phyloP scores from a whole-genome alignment of 2,329 filamentous ascomycete genomes.

The Lomentospora prolificans region DNA sequence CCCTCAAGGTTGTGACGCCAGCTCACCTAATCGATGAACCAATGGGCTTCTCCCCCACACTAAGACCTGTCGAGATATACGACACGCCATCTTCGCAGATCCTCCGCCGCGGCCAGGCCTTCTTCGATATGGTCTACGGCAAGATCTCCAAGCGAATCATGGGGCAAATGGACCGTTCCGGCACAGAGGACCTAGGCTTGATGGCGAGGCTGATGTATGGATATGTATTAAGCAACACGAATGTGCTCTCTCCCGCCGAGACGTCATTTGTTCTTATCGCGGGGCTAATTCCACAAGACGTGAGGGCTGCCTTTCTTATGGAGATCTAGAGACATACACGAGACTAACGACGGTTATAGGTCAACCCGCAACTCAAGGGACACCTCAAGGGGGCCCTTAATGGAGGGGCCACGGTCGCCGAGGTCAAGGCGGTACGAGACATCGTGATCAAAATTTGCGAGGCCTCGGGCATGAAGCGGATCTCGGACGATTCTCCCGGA shows the following conservation, averaged over 20 bases:
- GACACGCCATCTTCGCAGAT: constrained; percentile 23
- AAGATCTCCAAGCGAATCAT: constrained; percentile 37
- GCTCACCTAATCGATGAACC: constrained; percentile 29
- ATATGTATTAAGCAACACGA: constrained; percentile 36
- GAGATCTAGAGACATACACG: neutral
- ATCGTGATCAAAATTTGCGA: constrained; percentile 35
- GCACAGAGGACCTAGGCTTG: constrained; percentile 39
- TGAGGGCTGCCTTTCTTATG: constrained; percentile 16
- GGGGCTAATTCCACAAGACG: constrained; percentile 40
- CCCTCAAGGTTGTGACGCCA: constrained; percentile 33
- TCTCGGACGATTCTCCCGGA: constrained; percentile 21
- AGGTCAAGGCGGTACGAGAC: constrained; percentile 37
- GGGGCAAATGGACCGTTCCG: constrained; percentile 36
- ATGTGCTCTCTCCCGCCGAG: constrained; percentile 32
- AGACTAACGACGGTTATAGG: constrained; percentile 18
- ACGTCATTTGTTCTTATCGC: constrained; percentile 42
- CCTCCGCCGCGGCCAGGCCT: constrained; percentile 31
- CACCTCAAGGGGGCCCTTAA: constrained; percentile 41
- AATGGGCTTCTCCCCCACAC: constrained; percentile 25
- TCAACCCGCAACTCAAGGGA: constrained; percentile 43
- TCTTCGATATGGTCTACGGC: constrained; percentile 40
- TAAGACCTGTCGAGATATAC: constrained; percentile 28
- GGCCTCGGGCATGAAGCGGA: constrained; percentile 33
- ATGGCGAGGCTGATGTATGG: constrained; percentile 38
- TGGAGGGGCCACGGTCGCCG: constrained; percentile 35